Evolutionary conservation across 345 rosid genomes (phyloP).

Genomic region (Sonneratia alba): DNA sequence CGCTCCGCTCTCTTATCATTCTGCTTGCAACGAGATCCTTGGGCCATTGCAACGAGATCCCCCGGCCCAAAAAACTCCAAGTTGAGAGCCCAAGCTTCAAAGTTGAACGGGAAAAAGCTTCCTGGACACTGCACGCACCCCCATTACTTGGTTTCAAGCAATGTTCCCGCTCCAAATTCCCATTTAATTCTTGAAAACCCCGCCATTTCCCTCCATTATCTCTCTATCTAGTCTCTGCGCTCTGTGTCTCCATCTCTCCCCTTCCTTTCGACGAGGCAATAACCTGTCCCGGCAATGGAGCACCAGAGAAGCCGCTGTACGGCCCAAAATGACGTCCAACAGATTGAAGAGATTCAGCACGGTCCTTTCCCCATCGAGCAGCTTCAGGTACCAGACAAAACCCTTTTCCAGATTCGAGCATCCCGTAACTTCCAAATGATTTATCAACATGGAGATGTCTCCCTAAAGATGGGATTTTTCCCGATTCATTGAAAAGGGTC

Average conservation of each 20-base stretch:
- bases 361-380: conserved; percentile 56
- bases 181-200: background rate
- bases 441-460: background rate
- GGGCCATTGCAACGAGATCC: no score
- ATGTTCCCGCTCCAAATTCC: background rate
- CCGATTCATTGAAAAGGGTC: background rate
- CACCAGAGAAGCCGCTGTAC: conserved; percentile 11
- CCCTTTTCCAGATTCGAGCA: background rate
- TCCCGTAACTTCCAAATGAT: background rate
- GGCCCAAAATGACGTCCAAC: conserved; percentile 23
- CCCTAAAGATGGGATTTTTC: background rate
- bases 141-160: no score
- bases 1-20: no score
- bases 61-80: no score
- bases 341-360: conserved; percentile 34
- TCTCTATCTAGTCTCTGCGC: background rate
- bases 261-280: background rate
- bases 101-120: no score
- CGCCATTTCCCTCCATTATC: background rate
- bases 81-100: no score
- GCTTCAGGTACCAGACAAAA: conserved; percentile 33
- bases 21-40: no score
- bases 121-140: no score
- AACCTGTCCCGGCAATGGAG: conserved; percentile 20
- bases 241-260: background rate